Evolutionary conservation across 2,329 filamentous ascomycete genomes (phyloP), one percentile per base, ranked within the genome.

Genomic region (Pezicula rhizophila): DNA sequence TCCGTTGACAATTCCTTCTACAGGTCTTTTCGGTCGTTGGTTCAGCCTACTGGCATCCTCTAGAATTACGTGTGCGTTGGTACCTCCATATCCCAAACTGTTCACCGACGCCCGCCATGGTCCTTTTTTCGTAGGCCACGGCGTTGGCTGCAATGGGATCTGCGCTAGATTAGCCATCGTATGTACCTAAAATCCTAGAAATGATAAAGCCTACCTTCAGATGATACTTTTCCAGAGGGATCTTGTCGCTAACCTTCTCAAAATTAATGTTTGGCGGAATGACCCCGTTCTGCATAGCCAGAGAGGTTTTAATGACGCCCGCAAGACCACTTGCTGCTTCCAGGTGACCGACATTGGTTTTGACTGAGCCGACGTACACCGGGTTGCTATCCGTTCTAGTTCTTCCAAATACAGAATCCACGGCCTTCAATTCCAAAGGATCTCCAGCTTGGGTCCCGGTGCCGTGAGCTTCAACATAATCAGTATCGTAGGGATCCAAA

Each of bases 401-500:
- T 42, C 57, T 31, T 1, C 53, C 52, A 50, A 62, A 59, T 5
- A 56, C 52, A 8, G 49, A 39, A 23, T 52, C 26, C 11, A 63
- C 40, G n/a, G 60, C 60, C 10, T 46, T 48, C 17, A 53, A 54
- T 47, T 63, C 60, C 11, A 61, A 57, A 38, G 60, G 58, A 34
- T 63, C 60, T 12, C 60, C 60, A 26, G 56, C 52, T 31, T 56
- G 53, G 1, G 60, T 61, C 12, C 60, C 60, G 5, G 60, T 63
- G 2, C 60, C 60, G 17, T 49, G 47, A 15, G 49, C 49, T 25
- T 48, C 45, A 20, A 51, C 18, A 45, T 40, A 39, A 28, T 14
- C n/a, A 4, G 41, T 38, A 10, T 48, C 45, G 3, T n/a, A 34
- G 5, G 49, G 41, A 23, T 59, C 48, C 4, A 61, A 47, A 1